Evolutionary conservation across 169 alveolate genomes (phyloP), one percentile per base, ranked within the genome.

Genomic region (Neospora caninum): DNA sequence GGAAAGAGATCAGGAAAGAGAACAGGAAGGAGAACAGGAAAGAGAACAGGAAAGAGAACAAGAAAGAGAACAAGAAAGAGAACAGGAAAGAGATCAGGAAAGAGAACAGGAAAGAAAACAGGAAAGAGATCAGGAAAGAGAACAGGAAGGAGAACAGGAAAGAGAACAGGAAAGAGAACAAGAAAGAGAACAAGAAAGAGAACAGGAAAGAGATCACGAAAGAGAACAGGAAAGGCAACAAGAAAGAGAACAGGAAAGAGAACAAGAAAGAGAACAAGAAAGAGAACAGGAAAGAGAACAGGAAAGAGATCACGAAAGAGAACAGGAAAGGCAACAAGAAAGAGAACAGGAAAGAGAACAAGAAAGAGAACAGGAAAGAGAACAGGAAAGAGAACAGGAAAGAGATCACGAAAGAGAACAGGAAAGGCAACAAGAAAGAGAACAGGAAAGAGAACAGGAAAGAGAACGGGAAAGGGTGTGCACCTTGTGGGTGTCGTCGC

Each of bases 401-500:
- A 49, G 58, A n/a, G n/a, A n/a, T n/a, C 13, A 49, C 58, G 13
- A 49, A 4, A 7, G 58, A 49, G 58, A 49, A 13, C 4, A 49
- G 58, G 13, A 49, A n/a, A n/a, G n/a, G n/a, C n/a, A 13, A 49
- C 58, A n/a, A 6, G 18, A 20, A 31, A 73, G 42, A 18, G 25
- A 9, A 73, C 58, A 73, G 84, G 7, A 43, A 73, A 73, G 25
- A 18, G 7, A 2, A n/a, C 9, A 22, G 84, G 25, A 13, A 31
- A n/a, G 42, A 16, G 27, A n/a, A 13, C 1, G 84, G 7, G 16
- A n/a, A 10, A 73, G 31, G 43, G 39, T 4, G 25, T 29, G 4
- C n/a, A 64, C 98, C 96, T 97, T 97, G 87, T 97, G 98, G 31
- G 98, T 96, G 95, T 96, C 98, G 88, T 97, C 98, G 80, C 98